Percentiles rank a stretch among this genome's conserved stretches.
Conservation (phyloP, 2,329 filamentous ascomycete species). For the Trichoderma arundinaceum region DNA sequence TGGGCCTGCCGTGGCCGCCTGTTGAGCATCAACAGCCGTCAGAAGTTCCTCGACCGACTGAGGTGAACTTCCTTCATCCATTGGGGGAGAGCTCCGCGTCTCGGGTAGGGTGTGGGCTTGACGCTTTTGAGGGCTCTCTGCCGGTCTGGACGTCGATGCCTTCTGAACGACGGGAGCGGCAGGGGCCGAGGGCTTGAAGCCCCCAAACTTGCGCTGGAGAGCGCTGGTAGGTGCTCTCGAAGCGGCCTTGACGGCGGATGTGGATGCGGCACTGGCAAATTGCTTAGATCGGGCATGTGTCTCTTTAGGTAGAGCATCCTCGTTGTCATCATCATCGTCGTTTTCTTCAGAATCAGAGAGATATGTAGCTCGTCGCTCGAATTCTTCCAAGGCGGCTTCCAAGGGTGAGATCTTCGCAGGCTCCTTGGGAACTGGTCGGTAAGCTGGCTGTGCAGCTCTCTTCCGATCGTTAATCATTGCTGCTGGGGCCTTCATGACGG, state of each 20-base stretch:
- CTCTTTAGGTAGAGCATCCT: neutral
- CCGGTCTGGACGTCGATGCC: neutral
- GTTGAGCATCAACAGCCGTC: neutral
- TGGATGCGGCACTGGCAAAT: constrained; percentile 11
- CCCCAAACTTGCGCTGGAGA: constrained; percentile 27
- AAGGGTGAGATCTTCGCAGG: constrained; percentile 36
- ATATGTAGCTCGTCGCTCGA: constrained; percentile 47
- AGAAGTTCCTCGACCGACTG: neutral
- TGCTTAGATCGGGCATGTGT: constrained; percentile 23
- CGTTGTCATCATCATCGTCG: constrained; percentile 39
- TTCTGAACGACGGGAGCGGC: constrained; percentile 2
- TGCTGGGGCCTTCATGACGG: constrained; percentile 56
- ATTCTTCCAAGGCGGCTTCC: constrained; percentile 40
- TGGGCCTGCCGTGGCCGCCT: neutral
- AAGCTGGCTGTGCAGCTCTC: constrained; percentile 49
- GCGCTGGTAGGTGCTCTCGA: constrained; percentile 8
- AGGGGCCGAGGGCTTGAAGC: constrained; percentile 14
- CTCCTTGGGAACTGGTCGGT: constrained; percentile 38
- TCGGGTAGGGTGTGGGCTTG: neutral
- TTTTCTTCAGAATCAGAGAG: constrained; percentile 49
- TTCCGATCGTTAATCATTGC: constrained; percentile 61
- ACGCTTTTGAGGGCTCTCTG: neutral
- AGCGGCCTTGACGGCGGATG: constrained; percentile 12
- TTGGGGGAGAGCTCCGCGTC: neutral
- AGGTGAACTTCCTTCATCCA: constrained; percentile 2